Percentiles rank a stretch among this genome's conserved stretches.
These are phyloP conservation scores for Ganoderma boninense DNA, from an alignment of 1,284 basidiomycete species.

Conservation along the genomic window DNA sequence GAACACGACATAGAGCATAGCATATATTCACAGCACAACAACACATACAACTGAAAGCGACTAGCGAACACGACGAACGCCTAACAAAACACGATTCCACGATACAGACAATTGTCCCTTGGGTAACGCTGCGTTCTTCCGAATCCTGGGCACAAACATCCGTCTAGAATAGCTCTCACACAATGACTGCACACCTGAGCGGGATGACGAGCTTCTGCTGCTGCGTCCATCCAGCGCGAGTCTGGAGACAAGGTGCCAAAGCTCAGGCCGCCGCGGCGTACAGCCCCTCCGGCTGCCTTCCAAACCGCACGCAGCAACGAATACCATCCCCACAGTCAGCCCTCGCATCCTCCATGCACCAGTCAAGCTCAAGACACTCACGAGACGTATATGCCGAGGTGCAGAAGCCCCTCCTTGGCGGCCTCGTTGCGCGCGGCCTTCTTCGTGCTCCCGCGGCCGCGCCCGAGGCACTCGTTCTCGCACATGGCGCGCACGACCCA, in stretches of 20 bases:
- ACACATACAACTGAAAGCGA: not conserved
- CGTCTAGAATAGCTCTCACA: constrained; percentile 33
- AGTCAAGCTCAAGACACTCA: constrained; percentile 28
- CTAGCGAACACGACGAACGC: constrained; percentile 13
- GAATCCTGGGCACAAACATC: constrained; percentile 25
- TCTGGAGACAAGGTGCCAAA: constrained; percentile 43
- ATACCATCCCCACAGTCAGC: constrained; percentile 10
- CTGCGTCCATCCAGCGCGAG: constrained; percentile 42
- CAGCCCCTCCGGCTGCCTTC: constrained; percentile 34
- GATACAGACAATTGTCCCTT: constrained; percentile 9
- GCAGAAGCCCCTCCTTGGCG: constrained; percentile 45
- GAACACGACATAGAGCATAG: not conserved
- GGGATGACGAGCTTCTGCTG: constrained; percentile 39
- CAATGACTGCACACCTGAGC: constrained; percentile 44
- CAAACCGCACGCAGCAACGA: constrained; percentile 1
- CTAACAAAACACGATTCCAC: constrained; percentile 15
- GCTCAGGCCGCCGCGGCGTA: constrained; percentile 20
- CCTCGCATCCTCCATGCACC: not conserved
- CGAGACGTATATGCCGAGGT: constrained; percentile 43
- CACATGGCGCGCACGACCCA: constrained; percentile 74
- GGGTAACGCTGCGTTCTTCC: constrained; percentile 9
- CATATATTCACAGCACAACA: constrained; percentile 15
- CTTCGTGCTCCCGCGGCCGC: constrained; percentile 75
- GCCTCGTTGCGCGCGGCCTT: constrained; percentile 75
- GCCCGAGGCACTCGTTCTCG: constrained; percentile 62